A percentile compares a stretch with the other conserved stretches of the same genome.
Conservation (phyloP, 2,329 filamentous ascomycete genomes). For the Fusarium euwallaceae region DNA sequence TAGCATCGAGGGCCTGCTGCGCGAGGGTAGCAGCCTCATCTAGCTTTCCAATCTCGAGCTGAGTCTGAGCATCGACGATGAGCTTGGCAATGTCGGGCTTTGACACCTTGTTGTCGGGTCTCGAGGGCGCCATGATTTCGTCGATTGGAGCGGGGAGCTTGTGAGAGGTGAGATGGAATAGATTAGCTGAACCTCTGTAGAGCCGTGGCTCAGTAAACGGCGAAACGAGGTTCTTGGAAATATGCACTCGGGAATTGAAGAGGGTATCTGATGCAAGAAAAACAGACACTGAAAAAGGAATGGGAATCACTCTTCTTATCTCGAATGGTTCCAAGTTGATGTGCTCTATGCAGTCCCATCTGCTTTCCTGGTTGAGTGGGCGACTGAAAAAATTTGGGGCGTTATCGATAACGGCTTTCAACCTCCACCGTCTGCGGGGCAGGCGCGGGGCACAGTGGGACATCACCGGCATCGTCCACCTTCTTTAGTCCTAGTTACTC, state of each 20-base stretch:
- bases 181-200: neutral
- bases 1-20: conserved; percentile 57
- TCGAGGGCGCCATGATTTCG: conserved; percentile 57
- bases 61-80: conserved; percentile 57
- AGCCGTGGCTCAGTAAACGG: neutral
- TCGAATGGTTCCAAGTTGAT: neutral
- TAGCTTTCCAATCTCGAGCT: conserved; percentile 58
- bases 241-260: neutral
- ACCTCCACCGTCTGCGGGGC: conserved; percentile 43
- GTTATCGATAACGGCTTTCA: conserved; percentile 50
- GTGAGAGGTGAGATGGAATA: conserved; percentile 5
- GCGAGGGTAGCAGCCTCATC: conserved; percentile 58
- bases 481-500: conserved; percentile 18
- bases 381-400: conserved; percentile 48
- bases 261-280: neutral
- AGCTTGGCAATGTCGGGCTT: conserved; percentile 51
- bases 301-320: conserved; percentile 17
- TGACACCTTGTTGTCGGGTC: conserved; percentile 54
- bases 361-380: conserved; percentile 31
- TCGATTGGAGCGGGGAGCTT: conserved; percentile 19
- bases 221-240: neutral
- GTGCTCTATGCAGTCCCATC: neutral
- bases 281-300: conserved; percentile 12
- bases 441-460: conserved; percentile 36
- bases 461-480: conserved; percentile 16